Evolutionary conservation across 768 basidiomycete genomes (phyloP), one percentile per base, ranked within the genome.

Genomic region (Amanita molliuscula): DNA sequence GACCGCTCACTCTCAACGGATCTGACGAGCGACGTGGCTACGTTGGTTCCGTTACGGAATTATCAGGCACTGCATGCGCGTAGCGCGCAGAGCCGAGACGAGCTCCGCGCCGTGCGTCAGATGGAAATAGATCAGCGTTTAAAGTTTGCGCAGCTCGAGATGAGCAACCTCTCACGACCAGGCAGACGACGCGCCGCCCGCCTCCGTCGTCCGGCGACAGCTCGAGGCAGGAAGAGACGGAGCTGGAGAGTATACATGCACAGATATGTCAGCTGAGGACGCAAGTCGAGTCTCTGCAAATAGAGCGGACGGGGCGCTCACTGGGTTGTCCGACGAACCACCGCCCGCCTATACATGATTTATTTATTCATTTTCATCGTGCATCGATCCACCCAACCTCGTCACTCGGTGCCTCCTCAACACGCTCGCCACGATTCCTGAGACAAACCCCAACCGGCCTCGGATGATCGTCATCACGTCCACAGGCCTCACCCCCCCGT

Each of bases 401-500:
- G 77, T 78, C 57, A 80, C 82, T 0, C 69, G 70, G 51, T 70
- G 68, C 35, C 58, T 86, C 21, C 56, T 81, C 49, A 84, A 81
- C 59, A 62, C 71, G 28, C 64, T 86, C 35, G 67, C 71, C 58
- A 78, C 78, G 2, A 62, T 81, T 41, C 81, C 82, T 1, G 18
- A 35, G 10, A 29, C 46, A 40, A 36, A 18, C 15, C 10, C 58
- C n/a, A 37, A 71, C 2, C 64, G 65, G 7, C 75, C 79, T 0
- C 75, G 73, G 41, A 61, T 87, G 48, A 63, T 88, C 59, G 52
- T 62, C n/a, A 59, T 84, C 43, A 73, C 81, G 1, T 73, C 78
- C 6, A 67, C 58, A 0, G 84, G 83, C 10, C 47, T 81, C 15
- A 79, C 74, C 0, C 67, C 61, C 4, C 47, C 61, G 7, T 71